phyloP scores from a whole-genome alignment of 1,284 basidiomycete genomes.

The Apiotrichum laibachii region DNA sequence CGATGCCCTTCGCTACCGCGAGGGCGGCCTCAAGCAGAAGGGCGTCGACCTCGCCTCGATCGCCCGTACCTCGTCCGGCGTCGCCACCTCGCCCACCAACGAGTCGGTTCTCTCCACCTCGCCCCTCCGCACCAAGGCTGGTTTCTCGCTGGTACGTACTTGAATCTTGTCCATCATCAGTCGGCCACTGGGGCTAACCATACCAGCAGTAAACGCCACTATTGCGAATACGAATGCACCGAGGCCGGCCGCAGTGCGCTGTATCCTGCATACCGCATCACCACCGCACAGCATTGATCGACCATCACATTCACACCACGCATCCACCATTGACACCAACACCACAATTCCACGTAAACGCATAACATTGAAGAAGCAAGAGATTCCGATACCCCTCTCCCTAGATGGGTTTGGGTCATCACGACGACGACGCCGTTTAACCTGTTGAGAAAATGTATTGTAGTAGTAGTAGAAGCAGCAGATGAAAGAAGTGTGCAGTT shows the following conservation, averaged over 20 bases:
- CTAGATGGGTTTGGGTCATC: conserved; percentile 7
- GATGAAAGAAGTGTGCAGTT: not conserved
- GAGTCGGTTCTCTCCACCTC: conserved; percentile 46
- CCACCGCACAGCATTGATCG: conserved; percentile 6
- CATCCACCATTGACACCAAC: not conserved
- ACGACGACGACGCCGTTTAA: not conserved
- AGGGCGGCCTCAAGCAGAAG: conserved; percentile 45
- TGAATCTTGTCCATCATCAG: not conserved
- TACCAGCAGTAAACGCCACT: conserved; percentile 7
- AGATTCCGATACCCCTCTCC: not conserved
- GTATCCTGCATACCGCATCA: not conserved
- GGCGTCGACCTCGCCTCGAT: conserved; percentile 68
- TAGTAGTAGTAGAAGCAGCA: conserved; percentile 11
- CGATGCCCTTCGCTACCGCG: conserved; percentile 43
- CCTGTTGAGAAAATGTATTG: conserved; percentile 7
- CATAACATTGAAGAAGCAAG: not conserved
- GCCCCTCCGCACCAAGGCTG: conserved; percentile 49
- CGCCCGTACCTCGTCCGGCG: conserved; percentile 73
- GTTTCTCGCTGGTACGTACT: conserved; percentile 28
- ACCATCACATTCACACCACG: not conserved
- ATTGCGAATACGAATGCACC: not conserved
- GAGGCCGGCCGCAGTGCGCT: conserved; percentile 5
- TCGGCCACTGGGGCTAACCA: not conserved
- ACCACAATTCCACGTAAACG: conserved; percentile 12
- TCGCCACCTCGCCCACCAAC: conserved; percentile 62